Base-by-base conservation (phyloP, 208 protist genomes). In the Histomonas meleagridis region DNA sequence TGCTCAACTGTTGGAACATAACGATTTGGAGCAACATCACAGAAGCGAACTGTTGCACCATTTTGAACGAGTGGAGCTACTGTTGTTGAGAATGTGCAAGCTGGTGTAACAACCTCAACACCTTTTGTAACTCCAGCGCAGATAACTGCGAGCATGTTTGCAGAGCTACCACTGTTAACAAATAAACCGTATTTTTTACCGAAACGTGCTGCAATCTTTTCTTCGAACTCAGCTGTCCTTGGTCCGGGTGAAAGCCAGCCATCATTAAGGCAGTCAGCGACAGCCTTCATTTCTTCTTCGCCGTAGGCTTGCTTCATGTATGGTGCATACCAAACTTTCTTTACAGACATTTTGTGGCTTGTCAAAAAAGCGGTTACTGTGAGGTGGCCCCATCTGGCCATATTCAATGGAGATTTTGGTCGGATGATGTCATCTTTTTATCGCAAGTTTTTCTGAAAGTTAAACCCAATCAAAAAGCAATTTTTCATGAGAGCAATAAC, bases 101-200 rank as follows among this genome's bases (percentile, higher is more conserved):
- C 90, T n/a, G 92, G 92, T 16, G 92, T 93, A 65, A 93, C 43
- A 14, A 93, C 92, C 60, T 93, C 92, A 92, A 93, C 92, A 3
- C 92, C 92, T n/a, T 12, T 43, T 21, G 28, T 18, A 23, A 92
- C 32, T 53, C 92, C 92, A 21, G 92, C 43, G 23, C 18, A 49
- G 40, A 91, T 65, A 32, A 93, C 23, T 12, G 92, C 92, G 0
- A 93, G 72, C 65, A 93, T 65, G 69, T 93, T 93, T 49, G 92
- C 92, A 32, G 92, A 93, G n/a, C 65, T 92, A 2, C 92, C 92
- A 55, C 32, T 70, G 51, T 93, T 93, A 32, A 93, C 92, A 40
- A 93, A 93, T 21, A 93, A 28, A 40, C 92, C 92, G n/a, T 92
- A 93, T 62, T 93, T 93, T 57, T 93, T 93, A 49, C 92, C 92